Evolutionary conservation across 139 green algal species (phyloP).

Genomic region (Chlorella vulgaris): DNA sequence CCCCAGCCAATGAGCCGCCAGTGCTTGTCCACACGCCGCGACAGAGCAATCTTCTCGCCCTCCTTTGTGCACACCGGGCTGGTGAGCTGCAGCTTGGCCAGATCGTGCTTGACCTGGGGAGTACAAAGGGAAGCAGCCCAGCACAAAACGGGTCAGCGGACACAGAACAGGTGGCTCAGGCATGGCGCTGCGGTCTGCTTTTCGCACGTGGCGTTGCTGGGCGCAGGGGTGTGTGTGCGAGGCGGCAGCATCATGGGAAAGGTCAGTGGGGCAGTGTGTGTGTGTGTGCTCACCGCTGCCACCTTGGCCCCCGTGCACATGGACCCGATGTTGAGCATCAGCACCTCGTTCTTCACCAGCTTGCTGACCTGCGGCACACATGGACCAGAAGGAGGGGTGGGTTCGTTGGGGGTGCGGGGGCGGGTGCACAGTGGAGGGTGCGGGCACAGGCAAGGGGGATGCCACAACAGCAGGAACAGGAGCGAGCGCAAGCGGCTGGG

Average conservation of each 20-base stretch:
- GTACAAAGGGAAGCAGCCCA: too few relatives aligned
- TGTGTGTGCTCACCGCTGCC: slow-evolving; percentile 71
- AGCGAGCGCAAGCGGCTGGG: neutral
- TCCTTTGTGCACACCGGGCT: slow-evolving; percentile 98
- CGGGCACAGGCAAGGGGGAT: neutral
- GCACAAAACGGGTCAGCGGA: neutral
- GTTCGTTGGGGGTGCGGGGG: neutral
- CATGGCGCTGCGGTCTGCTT: too few relatives aligned
- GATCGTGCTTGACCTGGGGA: slow-evolving; percentile 87
- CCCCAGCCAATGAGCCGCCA: slow-evolving; percentile 99
- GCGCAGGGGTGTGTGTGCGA: too few relatives aligned
- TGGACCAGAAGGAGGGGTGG: too few relatives aligned
- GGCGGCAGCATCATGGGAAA: too few relatives aligned
- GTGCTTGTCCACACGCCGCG: slow-evolving; percentile 96
- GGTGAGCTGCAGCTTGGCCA: slow-evolving; percentile 99
- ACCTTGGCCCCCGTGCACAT: slow-evolving; percentile 98
- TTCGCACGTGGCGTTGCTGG: too few relatives aligned
- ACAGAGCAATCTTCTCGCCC: slow-evolving; percentile 98
- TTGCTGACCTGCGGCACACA: slow-evolving; percentile 88
- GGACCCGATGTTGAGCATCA: slow-evolving; percentile 99
- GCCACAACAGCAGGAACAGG: neutral
- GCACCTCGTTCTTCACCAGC: slow-evolving; percentile 96
- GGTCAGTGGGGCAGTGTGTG: neutral
- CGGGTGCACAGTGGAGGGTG: neutral
- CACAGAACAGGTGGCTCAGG: too few relatives aligned